phyloP scores from a whole-genome alignment of 441 rosid species.

The Pelargonium myrrhifolium region DNA sequence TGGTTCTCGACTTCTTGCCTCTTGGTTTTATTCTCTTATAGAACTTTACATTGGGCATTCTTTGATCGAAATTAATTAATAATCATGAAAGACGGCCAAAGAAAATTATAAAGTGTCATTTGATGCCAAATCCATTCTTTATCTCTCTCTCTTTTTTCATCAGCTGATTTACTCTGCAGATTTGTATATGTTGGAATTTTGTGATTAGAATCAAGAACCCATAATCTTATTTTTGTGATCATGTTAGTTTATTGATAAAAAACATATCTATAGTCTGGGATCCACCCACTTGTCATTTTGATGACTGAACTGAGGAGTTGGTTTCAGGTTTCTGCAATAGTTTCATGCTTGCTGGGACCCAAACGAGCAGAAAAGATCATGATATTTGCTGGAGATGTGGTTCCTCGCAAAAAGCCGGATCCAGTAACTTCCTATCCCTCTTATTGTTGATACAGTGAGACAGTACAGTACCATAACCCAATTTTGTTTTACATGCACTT shows the following conservation, averaged over 20 bases:
- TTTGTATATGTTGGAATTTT: too few relatives aligned
- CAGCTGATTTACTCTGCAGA: too few relatives aligned
- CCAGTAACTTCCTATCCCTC: conserved; percentile 39
- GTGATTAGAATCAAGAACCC: too few relatives aligned
- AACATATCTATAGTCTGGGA: neutral
- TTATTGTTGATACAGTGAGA: neutral
- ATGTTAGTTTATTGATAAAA: neutral
- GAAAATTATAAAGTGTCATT: neutral
- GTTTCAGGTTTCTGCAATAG: conserved; percentile 83
- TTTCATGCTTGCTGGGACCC: conserved; percentile 84
- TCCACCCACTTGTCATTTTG: conserved; percentile 9
- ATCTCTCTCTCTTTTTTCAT: neutral
- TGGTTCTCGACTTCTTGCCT: neutral
- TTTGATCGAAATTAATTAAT: neutral
- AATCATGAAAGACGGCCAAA: neutral
- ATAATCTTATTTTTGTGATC: neutral
- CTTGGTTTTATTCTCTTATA: conserved; percentile 8
- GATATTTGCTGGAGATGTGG: conserved; percentile 97
- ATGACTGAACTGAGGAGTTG: conserved; percentile 8
- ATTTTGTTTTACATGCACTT: too few relatives aligned
- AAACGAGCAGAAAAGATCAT: conserved; percentile 70
- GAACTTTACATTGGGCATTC: neutral
- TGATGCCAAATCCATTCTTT: conserved; percentile 13
- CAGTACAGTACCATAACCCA: too few relatives aligned
- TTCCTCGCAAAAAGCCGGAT: conserved; percentile 88